Evolutionary conservation across 2,329 filamentous ascomycete genomes (phyloP), one percentile per base, ranked within the genome.

Genomic region (Trichoderma hamatum): DNA sequence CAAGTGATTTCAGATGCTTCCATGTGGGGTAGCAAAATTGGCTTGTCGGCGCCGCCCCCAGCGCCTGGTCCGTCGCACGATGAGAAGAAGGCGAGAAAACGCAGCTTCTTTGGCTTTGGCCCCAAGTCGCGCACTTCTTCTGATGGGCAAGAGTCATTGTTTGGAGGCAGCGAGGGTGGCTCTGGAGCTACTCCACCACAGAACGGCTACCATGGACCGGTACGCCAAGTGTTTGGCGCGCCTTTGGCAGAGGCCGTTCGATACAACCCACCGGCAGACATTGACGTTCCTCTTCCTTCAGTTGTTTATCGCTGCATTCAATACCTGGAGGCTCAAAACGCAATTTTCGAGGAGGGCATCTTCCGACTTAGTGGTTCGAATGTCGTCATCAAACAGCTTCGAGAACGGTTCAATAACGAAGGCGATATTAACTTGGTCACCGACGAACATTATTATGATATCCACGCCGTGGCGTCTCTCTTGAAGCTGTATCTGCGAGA

Each of bases 341-440:
- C 94, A 13, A 85, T 91, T 59, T 85, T 85, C 6, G 96, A 99
- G 78, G 96, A 99, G 80, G 96, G 96, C 54, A 97, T 99, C 52
- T 99, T 99, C 85, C 90, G 96, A 63, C 85, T 99, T 52, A 98
- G 94, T 78, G 96, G 96, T n/a, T 98, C 95, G 0, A 98, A 97
- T 76, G 88, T 96, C 67, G 90, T 97, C 61, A 97, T 99, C 81
- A 97, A 95, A 80, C 89, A 89, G 69, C 86, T 99, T 54, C 92
- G 92, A 71, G 95, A 98, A 78, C 90, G 94, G 2, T 99, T 99
- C 83, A 97, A 99, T 79, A 89, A 82, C 4, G 94, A 99, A 82
- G 91, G 94, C 56, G 96, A 99, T 76, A 87, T 99, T 72, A 93
- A 97, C 77, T 84, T 99, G 63, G 79, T 97, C 30, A 88, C 86